Conservation (phyloP, 2,329 filamentous ascomycete genomes). For the Penicillium thymicola region DNA sequence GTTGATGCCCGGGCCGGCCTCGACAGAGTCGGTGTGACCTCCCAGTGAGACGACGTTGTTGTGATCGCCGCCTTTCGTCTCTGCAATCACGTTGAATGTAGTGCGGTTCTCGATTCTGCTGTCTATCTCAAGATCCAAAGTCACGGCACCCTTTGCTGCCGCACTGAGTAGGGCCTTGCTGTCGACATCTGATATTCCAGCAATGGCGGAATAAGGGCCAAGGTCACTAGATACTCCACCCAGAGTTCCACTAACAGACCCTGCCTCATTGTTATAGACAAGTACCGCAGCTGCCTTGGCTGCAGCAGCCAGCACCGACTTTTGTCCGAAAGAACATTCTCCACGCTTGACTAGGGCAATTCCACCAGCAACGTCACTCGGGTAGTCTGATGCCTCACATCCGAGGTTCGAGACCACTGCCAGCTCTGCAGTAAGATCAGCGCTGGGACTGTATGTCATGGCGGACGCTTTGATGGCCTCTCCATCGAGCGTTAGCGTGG, state of each 20-base stretch:
- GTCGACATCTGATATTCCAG: slow-evolving; percentile 61
- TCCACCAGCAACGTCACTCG: slow-evolving; percentile 54
- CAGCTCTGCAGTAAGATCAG: slow-evolving; percentile 37
- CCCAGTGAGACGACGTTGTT: slow-evolving; percentile 59
- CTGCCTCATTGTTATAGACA: slow-evolving; percentile 70
- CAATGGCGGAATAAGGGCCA: slow-evolving; percentile 51
- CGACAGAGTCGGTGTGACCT: slow-evolving; percentile 61
- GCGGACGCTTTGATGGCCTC: slow-evolving; percentile 50
- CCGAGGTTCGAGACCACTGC: slow-evolving; percentile 62
- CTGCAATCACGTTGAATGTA: slow-evolving; percentile 59
- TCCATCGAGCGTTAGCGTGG: slow-evolving; percentile 58
- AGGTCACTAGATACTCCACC: slow-evolving; percentile 53
- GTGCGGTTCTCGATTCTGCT: slow-evolving; percentile 47
- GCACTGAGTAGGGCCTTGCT: slow-evolving; percentile 56
- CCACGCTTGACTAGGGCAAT: slow-evolving; percentile 71
- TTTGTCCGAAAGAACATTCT: slow-evolving; percentile 66
- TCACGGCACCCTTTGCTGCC: slow-evolving; percentile 45
- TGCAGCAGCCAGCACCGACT: slow-evolving; percentile 64
- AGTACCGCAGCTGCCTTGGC: slow-evolving; percentile 69
- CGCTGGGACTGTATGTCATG: slow-evolving; percentile 62
- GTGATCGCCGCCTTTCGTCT: slow-evolving; percentile 57
- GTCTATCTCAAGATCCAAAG: slow-evolving; percentile 41
- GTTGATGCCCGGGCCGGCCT: slow-evolving; percentile 68
- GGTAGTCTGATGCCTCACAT: slow-evolving; percentile 63
- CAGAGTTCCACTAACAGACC: slow-evolving; percentile 64